phyloP scores from a whole-genome alignment of 805 yeast genomes.

The Naumovozyma castellii region DNA sequence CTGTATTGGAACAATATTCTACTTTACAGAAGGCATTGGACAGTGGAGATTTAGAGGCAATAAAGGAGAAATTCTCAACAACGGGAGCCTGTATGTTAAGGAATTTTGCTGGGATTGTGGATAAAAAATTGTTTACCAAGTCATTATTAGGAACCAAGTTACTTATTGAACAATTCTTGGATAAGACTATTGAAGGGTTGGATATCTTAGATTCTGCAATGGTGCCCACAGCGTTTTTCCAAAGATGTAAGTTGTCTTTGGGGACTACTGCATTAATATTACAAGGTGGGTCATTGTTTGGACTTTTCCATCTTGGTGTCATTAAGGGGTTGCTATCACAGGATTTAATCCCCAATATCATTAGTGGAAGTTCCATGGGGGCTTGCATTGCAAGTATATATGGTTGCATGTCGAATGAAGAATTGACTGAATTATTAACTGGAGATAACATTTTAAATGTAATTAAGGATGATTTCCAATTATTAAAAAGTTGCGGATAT shows the following conservation, averaged over 20 bases:
- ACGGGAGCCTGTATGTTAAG: conserved; percentile 63
- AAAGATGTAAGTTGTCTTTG: conserved; percentile 75
- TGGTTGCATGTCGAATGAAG: conserved; percentile 62
- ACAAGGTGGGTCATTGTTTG: conserved; percentile 94
- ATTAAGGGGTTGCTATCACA: conserved; percentile 71
- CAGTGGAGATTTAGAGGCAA: conserved; percentile 41
- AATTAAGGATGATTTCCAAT: conserved; percentile 49
- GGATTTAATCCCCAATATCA: conserved; percentile 70
- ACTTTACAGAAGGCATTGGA: conserved; percentile 53
- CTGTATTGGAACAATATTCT: conserved; percentile 67
- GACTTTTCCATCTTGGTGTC: conserved; percentile 89
- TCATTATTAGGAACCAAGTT: conserved; percentile 83
- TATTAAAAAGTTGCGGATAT: conserved; percentile 41
- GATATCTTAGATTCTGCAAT: conserved; percentile 45
- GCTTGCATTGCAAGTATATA: conserved; percentile 84
- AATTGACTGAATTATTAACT: conserved; percentile 40
- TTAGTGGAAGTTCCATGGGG: conserved; percentile 90
- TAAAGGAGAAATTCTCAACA: conserved; percentile 59
- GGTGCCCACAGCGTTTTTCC: conserved; percentile 61
- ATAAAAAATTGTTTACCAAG: conserved; percentile 65
- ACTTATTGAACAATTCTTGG: conserved; percentile 56
- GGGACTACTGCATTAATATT: conserved; percentile 86
- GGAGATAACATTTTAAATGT: conserved; percentile 33
- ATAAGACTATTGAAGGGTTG: conserved; percentile 69
- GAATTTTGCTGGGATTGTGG: conserved; percentile 86